Evolutionary conservation across 2,329 filamentous ascomycete species (phyloP).

Genomic region (Phyllosticta citriasiana): DNA sequence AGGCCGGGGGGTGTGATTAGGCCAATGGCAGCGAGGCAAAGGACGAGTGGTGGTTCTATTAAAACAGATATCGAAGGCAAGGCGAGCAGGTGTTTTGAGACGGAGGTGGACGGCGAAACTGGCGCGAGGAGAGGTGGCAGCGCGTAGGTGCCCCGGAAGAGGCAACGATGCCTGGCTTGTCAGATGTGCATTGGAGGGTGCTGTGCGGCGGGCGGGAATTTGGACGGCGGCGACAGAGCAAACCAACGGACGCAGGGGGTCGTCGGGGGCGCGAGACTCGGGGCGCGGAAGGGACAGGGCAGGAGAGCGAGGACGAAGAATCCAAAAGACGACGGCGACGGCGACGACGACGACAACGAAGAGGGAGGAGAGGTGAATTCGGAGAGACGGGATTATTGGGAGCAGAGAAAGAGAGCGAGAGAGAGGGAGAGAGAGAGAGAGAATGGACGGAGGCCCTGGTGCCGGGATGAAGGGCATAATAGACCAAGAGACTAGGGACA

Average conservation of each 20-base stretch:
- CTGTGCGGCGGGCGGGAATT: not conserved
- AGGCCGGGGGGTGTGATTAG: constrained; percentile 17
- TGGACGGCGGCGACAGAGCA: constrained; percentile 5
- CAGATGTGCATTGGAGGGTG: constrained; percentile 11
- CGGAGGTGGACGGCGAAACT: constrained; percentile 2
- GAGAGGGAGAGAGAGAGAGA: not conserved
- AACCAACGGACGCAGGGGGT: not conserved
- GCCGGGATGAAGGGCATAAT: not conserved
- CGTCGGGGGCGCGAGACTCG: not conserved
- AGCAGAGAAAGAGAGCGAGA: not conserved
- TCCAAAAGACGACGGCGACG: not conserved
- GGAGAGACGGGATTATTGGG: not conserved
- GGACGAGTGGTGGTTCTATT: constrained; percentile 22
- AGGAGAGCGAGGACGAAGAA: constrained; percentile 6
- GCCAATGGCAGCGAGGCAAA: constrained; percentile 17
- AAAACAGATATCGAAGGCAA: constrained; percentile 29
- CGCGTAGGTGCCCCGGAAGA: constrained; percentile 8
- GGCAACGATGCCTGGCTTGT: constrained; percentile 9
- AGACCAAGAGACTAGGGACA: not conserved
- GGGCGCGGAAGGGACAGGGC: not conserved
- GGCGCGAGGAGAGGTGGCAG: constrained; percentile 6
- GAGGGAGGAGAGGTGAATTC: not conserved
- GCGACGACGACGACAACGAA: too few species aligned
- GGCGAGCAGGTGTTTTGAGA: constrained; percentile 15
- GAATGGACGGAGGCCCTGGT: not conserved